A percentile compares a stretch with the other conserved stretches of the same genome.
Conservation (phyloP, 169 alveolate genomes). For the Theileria orientalis region DNA sequence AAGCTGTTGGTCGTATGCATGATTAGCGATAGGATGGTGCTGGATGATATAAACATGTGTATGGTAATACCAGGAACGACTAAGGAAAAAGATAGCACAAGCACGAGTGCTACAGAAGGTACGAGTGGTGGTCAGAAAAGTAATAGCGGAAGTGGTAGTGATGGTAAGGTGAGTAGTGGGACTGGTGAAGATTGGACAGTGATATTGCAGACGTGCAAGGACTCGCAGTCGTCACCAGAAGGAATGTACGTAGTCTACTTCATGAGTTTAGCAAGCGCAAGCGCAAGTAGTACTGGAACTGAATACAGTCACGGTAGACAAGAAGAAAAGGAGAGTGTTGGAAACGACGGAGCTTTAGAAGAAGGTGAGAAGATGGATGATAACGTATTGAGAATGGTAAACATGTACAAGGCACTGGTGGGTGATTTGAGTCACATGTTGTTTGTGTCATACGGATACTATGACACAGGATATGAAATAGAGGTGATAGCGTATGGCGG, state of each 20-base stretch:
- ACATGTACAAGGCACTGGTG: background rate
- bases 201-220: constrained; percentile 41
- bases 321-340: background rate
- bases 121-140: background rate
- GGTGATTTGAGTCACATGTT: background rate
- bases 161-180: background rate
- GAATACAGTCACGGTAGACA: too few species aligned
- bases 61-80: constrained; percentile 8
- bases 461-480: background rate
- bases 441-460: background rate
- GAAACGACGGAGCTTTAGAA: background rate
- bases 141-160: background rate
- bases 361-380: background rate
- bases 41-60: constrained; percentile 23
- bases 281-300: too few species aligned
- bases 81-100: background rate
- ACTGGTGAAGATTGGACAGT: constrained; percentile 10
- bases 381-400: background rate
- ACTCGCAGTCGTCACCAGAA: constrained; percentile 33
- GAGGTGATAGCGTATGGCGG: background rate
- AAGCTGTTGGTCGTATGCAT: background rate
- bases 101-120: background rate
- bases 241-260: constrained; percentile 34
- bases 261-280: constrained; percentile 18
- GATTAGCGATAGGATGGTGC: constrained; percentile 7